Evolutionary conservation across 345 rosid genomes (phyloP), one percentile per base, ranked within the genome.

Genomic region (Gossypioides kirkii): DNA sequence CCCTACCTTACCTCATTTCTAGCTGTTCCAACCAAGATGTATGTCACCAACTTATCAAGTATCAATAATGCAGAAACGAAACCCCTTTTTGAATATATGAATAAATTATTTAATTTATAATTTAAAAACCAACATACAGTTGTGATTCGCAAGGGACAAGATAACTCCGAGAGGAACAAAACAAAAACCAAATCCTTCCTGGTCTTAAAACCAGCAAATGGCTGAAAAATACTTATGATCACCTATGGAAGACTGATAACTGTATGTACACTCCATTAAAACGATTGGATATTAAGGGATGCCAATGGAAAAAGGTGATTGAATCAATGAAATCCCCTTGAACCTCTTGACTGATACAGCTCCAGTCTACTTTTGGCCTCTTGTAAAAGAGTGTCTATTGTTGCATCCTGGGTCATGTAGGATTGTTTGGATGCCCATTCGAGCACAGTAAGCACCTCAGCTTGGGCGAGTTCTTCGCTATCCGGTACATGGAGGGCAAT

Each of bases 321-420:
- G 61, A 78, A 82, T 74, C 70, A 74, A 53, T 53, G 87, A 84
- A 87, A 90, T 66, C 89, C 86, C 80, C 96, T 87, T 36, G 94
- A 81, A 16, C 97, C 91, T 87, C 98, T 90, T 4, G 97, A 90
- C 79, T 91, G 97, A 72, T 89, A 94, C 69, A 94, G 92, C 85
- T 94, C 93, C 75, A 94, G 73, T 73, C 85, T 86, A 64, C 97
- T 88, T 73, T 86, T 90, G 65, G 98, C 85, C 17, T 91, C 98
- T 45, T 65, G 78, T 28, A 91, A 74, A 86, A 90, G 79, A 22
- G 43, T 45, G 9, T 86, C 93, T 60, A 85, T 43, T 16, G 60
- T 77, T 73, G 84, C 89, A 20, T 90, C 90, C 61, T 87, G 96
- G 8, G 69, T 79, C 52, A 88, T 64, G 77, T 8, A 56, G 55